Base-by-base conservation (phyloP, 805 yeast species). In the Candida maesae region DNA sequence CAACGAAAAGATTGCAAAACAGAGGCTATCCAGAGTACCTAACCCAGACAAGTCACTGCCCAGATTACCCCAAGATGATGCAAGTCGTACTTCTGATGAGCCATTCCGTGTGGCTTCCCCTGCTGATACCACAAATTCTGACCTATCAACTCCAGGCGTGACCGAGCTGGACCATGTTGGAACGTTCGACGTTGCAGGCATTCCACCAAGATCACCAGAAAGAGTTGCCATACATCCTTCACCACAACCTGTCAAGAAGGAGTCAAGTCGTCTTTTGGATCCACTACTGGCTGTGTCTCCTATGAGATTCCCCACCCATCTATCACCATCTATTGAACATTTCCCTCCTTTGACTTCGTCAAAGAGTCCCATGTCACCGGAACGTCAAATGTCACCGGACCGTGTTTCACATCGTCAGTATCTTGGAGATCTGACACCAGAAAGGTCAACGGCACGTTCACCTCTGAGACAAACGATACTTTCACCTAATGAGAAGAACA, bases 191-290 rank as follows among this genome's bases (percentile, higher is more conserved):
- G 30, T 41, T 9, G 5, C 42, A 4, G 44, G 18, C 2, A 39
- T 48, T 5, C 59, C 58, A 3, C 43, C 45, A 30, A 52, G 60
- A 45, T 54, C 58, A 7, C 58, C 60, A 28, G 41, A 45, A 13
- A 50, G 59, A 39, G 30, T 26, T 12, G 35, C 32, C 14, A 12
- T 17, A 8, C 33, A 18, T 11, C 38, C 37, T 14, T 23, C 39
- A n/a, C 29, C 36, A 12, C 32, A 24, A 19, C 12, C 34, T 16
- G 10, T 33, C n/a, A 18, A 19, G 29, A 11, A 15, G 11, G 28
- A 25, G 11, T 25, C 28, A 12, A 19, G 24, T 17, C 37, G 26
- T 14, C 14, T 39, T 5, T 29, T 55, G 17, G 56, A 51, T 4
- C 56, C 56, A 14, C 49, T 58, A 10, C 44, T 37, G 10, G 28